A percentile compares a stretch with the other conserved stretches of the same genome.
phyloP scores from a whole-genome alignment of 2,329 filamentous ascomycete genomes.

The Magnaporthiopsis rhizophila region DNA sequence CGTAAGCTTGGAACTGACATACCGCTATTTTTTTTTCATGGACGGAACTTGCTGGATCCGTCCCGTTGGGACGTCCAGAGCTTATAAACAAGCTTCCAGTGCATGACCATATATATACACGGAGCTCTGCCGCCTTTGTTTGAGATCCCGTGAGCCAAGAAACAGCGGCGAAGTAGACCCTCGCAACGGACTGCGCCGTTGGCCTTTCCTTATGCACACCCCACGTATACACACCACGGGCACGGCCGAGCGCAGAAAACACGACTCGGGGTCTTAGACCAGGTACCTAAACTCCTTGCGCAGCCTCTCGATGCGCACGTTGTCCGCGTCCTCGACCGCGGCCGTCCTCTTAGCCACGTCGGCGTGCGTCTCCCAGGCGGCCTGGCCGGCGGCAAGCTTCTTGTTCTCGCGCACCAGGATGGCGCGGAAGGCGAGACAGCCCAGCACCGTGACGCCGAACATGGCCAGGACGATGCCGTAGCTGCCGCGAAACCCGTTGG shows the following conservation, averaged over 20 bases:
- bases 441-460: constrained; percentile 51
- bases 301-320: constrained; percentile 24
- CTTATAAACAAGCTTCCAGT: background rate
- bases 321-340: constrained; percentile 31
- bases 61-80: background rate
- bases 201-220: no score
- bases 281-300: constrained; percentile 40
- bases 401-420: constrained; percentile 39
- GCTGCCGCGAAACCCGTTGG: constrained; percentile 53
- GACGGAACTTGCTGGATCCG: background rate
- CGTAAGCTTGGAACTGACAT: background rate
- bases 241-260: no score
- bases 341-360: constrained; percentile 32
- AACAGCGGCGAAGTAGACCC: no score
- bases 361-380: constrained; percentile 25
- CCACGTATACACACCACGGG: no score
- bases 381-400: constrained; percentile 29
- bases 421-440: constrained; percentile 39
- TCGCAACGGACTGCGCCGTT: no score
- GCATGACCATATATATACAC: no score
- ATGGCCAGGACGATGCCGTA: constrained; percentile 58
- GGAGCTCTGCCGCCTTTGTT: no score
- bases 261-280: constrained; percentile 22
- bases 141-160: no score
- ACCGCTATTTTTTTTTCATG: no score